Conservation (phyloP, 2,329 filamentous ascomycete genomes). For the Penicillium hordei region DNA sequence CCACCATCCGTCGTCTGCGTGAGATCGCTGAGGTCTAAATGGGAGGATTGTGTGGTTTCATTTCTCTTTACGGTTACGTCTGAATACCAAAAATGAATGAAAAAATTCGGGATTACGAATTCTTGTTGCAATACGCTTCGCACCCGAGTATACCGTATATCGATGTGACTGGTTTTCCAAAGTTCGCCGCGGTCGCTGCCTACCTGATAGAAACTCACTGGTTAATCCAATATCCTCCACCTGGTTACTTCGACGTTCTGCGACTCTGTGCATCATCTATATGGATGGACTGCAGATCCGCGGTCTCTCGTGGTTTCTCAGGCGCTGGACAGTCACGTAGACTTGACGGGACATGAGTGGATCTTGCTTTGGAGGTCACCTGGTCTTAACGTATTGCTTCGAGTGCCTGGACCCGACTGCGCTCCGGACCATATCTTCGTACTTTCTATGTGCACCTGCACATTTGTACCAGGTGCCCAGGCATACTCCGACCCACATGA, state of each 20-base stretch:
- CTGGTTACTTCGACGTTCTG: background rate
- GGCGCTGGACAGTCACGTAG: conserved; percentile 5
- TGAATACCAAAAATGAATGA: conserved; percentile 41
- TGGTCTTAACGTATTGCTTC: background rate
- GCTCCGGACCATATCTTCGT: background rate
- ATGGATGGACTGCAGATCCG: background rate
- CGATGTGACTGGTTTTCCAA: conserved; percentile 8
- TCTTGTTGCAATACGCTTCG: conserved; percentile 26
- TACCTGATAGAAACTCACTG: background rate
- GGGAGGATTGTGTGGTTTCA: conserved; percentile 36
- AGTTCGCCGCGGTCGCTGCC: conserved; percentile 2
- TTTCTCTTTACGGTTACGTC: conserved; percentile 38
- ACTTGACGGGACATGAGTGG: background rate
- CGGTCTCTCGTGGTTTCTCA: background rate
- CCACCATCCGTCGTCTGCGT: conserved; percentile 93
- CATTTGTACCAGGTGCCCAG: background rate
- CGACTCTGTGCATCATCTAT: background rate
- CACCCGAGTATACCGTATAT: conserved; percentile 20
- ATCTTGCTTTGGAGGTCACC: background rate
- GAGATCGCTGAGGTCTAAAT: conserved; percentile 86
- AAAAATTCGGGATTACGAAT: conserved; percentile 32
- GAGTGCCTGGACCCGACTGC: background rate
- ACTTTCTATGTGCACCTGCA: background rate
- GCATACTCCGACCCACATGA: background rate
- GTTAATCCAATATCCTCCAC: background rate